phyloP scores from a whole-genome alignment of 371 early-diverging fungal species.

The Choanephora cucurbitarum region DNA sequence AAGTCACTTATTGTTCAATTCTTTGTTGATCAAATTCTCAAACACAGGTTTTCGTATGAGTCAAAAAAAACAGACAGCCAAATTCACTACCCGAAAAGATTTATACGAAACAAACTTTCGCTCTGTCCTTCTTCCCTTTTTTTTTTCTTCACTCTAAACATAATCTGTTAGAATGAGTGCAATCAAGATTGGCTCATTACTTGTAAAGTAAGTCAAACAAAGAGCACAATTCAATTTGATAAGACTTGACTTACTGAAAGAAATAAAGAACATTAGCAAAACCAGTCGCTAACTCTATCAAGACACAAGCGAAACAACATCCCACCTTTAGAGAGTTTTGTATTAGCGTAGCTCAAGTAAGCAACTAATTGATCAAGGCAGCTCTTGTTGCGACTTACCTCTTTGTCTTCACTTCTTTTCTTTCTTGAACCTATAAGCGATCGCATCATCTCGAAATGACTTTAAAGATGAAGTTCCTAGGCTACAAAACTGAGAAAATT shows the following conservation, averaged over 20 bases:
- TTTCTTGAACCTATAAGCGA: conserved; percentile 36
- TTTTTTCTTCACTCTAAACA: background rate
- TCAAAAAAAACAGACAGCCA: no score
- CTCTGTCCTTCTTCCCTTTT: background rate
- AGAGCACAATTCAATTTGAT: background rate
- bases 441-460: conserved; percentile 75
- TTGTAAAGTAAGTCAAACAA: conserved; percentile 44
- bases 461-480: conserved; percentile 81
- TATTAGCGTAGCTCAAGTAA: conserved; percentile 80
- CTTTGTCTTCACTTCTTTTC: background rate
- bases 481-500: conserved; percentile 77
- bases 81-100: no score
- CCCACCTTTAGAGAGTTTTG: conserved; percentile 75
- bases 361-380: no score
- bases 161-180: conserved; percentile 62
- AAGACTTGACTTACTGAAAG: background rate
- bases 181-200: conserved; percentile 64
- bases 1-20: no score
- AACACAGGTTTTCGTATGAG: no score
- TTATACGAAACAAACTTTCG: conserved; percentile 3
- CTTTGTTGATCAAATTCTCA: no score
- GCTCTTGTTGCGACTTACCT: background rate
- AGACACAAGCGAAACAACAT: conserved; percentile 72
- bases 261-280: conserved; percentile 72
- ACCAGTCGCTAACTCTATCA: conserved; percentile 80